Evolutionary conservation across 2,329 filamentous ascomycete species (phyloP).

Genomic region (Arthrobotrys sinensis): DNA sequence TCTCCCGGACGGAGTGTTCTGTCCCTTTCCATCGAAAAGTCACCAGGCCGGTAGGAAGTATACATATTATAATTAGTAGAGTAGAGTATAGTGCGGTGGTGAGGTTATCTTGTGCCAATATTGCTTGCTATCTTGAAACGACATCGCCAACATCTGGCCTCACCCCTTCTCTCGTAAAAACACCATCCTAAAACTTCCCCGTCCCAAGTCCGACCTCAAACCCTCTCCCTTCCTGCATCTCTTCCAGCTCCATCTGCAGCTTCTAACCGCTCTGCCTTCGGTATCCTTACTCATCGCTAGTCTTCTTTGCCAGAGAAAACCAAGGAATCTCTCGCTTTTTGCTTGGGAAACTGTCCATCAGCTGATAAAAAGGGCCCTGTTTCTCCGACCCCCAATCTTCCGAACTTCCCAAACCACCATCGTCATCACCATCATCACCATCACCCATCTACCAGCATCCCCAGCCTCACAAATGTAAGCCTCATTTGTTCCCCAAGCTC

Average conservation of each 20-base stretch:
- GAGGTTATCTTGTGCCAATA: neutral
- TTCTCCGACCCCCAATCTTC: conserved; percentile 48
- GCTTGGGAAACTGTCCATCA: conserved; percentile 46
- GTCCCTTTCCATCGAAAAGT: no score
- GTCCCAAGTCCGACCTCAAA: neutral
- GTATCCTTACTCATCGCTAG: conserved; percentile 23
- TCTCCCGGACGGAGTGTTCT: no score
- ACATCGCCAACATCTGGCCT: conserved; percentile 50
- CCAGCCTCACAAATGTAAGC: conserved; percentile 22
- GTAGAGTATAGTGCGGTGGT: no score
- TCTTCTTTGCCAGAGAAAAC: conserved; percentile 15
- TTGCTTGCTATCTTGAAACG: conserved; percentile 32
- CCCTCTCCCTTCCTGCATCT: neutral
- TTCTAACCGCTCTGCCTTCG: neutral
- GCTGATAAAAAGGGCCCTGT: conserved; percentile 43
- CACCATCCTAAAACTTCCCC: neutral
- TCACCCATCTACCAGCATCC: conserved; percentile 12
- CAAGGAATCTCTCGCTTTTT: conserved; percentile 36
- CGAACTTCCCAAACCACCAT: conserved; percentile 41
- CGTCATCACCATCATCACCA: conserved; percentile 38
- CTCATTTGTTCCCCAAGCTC: conserved; percentile 4
- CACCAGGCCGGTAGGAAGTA: no score
- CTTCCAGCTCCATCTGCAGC: conserved; percentile 5
- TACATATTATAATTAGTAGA: no score
- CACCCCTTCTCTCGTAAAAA: neutral